Percentiles rank a stretch among this genome's conserved stretches.
Conservation (phyloP, 768 basidiomycete genomes). For the Tylopilus intermedius region DNA sequence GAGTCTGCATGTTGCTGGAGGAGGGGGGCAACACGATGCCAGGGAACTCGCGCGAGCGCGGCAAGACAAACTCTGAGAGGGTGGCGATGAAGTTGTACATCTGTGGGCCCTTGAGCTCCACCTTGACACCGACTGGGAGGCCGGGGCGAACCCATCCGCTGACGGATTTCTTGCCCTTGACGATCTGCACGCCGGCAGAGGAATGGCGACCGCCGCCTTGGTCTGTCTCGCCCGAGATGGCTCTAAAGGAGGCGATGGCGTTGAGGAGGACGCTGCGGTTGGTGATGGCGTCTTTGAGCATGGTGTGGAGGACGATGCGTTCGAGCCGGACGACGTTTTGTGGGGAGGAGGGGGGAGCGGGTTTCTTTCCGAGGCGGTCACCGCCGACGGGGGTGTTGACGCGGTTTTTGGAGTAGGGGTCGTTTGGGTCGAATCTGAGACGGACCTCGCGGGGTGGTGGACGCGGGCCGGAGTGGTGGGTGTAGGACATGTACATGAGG, state of each 20-base stretch:
- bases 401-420: slow-evolving; percentile 81
- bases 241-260: slow-evolving; percentile 83
- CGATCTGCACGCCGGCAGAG: slow-evolving; percentile 74
- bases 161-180: slow-evolving; percentile 60
- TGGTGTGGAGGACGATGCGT: slow-evolving; percentile 78
- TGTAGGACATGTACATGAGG: slow-evolving; percentile 92
- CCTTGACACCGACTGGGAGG: slow-evolving; percentile 81
- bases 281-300: slow-evolving; percentile 73
- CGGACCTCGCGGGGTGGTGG: slow-evolving; percentile 55
- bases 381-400: slow-evolving; percentile 74
- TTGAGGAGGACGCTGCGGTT: slow-evolving; percentile 72
- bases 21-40: slow-evolving; percentile 78
- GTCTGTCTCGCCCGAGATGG: slow-evolving; percentile 78
- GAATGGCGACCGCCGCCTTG: slow-evolving; percentile 68
- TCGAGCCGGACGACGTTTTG: slow-evolving; percentile 74
- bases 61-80: slow-evolving; percentile 92
- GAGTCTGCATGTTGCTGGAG: slow-evolving; percentile 63
- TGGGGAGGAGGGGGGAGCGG: slow-evolving; percentile 59
- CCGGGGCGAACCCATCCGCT: slow-evolving; percentile 83
- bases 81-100: slow-evolving; percentile 94
- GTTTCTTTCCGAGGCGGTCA: slow-evolving; percentile 58
- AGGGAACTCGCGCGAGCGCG: slow-evolving; percentile 84
- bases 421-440: slow-evolving; percentile 64
- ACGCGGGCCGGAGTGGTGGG: slow-evolving; percentile 58
- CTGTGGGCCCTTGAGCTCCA: slow-evolving; percentile 81